phyloP scores from a whole-genome alignment of 257 asterid genomes.

The Nicotiana noctiflora region DNA sequence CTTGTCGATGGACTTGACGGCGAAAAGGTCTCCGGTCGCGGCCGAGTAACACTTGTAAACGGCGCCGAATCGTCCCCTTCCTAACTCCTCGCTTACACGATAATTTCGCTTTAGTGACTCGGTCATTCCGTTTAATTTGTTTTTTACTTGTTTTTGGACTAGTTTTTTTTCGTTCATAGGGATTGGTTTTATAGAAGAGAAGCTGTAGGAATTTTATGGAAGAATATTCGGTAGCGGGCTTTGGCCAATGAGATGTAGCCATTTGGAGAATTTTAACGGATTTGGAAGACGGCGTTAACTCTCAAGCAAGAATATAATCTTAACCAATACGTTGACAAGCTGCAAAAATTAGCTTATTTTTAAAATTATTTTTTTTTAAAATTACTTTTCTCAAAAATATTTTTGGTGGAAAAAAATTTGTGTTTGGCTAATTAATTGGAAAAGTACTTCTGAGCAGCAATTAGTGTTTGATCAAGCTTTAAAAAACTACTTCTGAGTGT shows the following conservation, averaged over 20 bases:
- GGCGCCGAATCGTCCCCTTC: conserved; percentile 69
- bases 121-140: conserved; percentile 32
- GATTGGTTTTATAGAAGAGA: conserved; percentile 15
- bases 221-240: conserved; percentile 2
- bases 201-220: background rate
- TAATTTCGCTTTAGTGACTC: conserved; percentile 47
- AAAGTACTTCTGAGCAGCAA: no score
- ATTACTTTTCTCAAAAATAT: no score
- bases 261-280: background rate
- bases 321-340: no score
- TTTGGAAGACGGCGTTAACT: background rate
- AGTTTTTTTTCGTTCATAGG: background rate
- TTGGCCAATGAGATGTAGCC: background rate
- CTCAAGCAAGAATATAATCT: background rate
- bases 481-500: no score
- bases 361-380: no score
- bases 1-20: conserved; percentile 67
- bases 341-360: no score
- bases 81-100: conserved; percentile 50
- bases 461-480: no score
- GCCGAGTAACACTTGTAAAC: conserved; percentile 51
- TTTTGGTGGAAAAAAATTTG: no score
- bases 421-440: no score
- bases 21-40: conserved; percentile 41
- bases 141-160: conserved; percentile 9